Evolutionary conservation across 1,284 basidiomycete species (phyloP), one percentile per base, ranked within the genome.

Genomic region (Rhodotorula sp.): DNA sequence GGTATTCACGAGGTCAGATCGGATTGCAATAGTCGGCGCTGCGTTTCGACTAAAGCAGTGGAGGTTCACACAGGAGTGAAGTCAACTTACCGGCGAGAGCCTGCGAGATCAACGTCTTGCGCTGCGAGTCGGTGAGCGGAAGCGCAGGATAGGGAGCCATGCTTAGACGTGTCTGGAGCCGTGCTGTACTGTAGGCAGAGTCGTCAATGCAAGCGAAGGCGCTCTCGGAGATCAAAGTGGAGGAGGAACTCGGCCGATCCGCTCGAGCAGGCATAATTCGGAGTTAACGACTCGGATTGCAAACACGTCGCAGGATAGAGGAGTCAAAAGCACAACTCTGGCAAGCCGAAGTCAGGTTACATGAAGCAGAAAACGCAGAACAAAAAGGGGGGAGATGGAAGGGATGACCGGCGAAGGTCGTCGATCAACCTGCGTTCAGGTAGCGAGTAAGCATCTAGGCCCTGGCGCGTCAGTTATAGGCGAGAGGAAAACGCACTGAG

Each of bases 401-500:
- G n/a, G 21, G 50, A 52, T 21, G 50, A 21, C 14, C 50, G n/a
- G 50, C 50, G 50, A 52, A n/a, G 12, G 21, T 21, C 50, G 50
- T n/a, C 21, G 56, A n/a, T 58, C 38, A 58, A 58, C 57, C 57
- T 58, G 21, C 38, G 31, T 21, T 18, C 26, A 8, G 2, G 31
- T 16, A 21, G 31, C 14, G n/a, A 28, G n/a, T 54, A 18, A 56
- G 31, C 31, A 3, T 15, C 38, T 6, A 28, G 12, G 6, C n/a
- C 52, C 28, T n/a, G 52, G n/a, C 6, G n/a, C 23, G 23, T 4
- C 21, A n/a, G 23, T n/a, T 8, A 43, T 43, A 43, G 38, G 38
- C 38, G 26, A 26, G 26, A 26, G 15, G 31, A 26, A 26, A 55
- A 60, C 67, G 50, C 14, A 62, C 67, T 69, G 80, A 97, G 84